Evolutionary conservation across 2,329 filamentous ascomycete species (phyloP).

Genomic region (Trichoderma hamatum): DNA sequence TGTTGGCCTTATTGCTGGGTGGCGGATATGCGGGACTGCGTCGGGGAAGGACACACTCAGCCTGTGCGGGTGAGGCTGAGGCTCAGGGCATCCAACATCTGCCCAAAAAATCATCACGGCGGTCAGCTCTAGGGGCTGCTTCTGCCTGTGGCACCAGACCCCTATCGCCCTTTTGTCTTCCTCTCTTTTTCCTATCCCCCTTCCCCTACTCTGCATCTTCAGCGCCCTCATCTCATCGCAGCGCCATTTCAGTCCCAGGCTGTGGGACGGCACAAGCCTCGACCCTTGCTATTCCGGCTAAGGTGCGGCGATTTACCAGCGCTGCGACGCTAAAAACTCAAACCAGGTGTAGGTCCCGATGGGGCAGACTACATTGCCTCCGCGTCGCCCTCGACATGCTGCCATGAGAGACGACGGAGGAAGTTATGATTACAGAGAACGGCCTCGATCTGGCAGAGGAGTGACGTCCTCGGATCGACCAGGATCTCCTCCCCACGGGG

Average conservation of each 20-base stretch:
- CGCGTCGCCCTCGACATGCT: slow-evolving; percentile 44
- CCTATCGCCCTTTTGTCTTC: background rate
- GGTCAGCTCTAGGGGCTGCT: slow-evolving; percentile 8
- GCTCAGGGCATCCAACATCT: slow-evolving; percentile 17
- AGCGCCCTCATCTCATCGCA: slow-evolving; percentile 13
- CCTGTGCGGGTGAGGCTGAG: slow-evolving; percentile 4
- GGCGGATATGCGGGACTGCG: slow-evolving; percentile 13
- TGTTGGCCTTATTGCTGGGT: slow-evolving; percentile 6
- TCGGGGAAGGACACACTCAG: slow-evolving; percentile 19
- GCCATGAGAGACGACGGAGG: slow-evolving; percentile 46
- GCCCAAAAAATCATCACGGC: slow-evolving; percentile 16
- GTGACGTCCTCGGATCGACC: slow-evolving; percentile 39
- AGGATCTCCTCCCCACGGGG: slow-evolving; percentile 39
- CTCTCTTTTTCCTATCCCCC: background rate
- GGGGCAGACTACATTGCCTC: slow-evolving; percentile 39
- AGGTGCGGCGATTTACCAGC: slow-evolving; percentile 45
- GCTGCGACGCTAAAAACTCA: slow-evolving; percentile 46
- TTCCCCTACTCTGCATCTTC: background rate
- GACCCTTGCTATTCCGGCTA: slow-evolving; percentile 41
- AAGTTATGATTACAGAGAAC: slow-evolving; percentile 44
- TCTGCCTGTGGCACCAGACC: slow-evolving; percentile 1
- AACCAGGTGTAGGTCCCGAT: slow-evolving; percentile 37
- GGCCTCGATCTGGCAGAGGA: slow-evolving; percentile 43
- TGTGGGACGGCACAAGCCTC: slow-evolving; percentile 22
- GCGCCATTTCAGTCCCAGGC: background rate